A percentile compares a stretch with the other conserved stretches of the same genome.
These are phyloP conservation scores for Pseudogymnoascus verrucosus DNA, from an alignment of 2,329 filamentous ascomycete genomes.

Conservation along the genomic window DNA sequence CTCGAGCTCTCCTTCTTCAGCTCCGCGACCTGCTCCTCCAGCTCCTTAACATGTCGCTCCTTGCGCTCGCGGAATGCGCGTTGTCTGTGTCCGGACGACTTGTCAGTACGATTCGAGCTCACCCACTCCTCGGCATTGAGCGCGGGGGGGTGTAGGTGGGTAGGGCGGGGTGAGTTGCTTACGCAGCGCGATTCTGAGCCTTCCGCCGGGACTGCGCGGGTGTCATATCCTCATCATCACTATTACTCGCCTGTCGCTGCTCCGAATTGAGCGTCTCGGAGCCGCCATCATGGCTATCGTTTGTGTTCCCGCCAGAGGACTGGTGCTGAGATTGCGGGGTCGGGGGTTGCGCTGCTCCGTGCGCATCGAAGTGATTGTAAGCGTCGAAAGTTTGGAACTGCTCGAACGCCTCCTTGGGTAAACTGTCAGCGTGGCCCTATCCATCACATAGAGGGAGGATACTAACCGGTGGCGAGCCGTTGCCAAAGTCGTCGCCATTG, in stretches of 20 bases:
- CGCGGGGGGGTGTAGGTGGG: neutral
- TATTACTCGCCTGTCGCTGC: slow-evolving; percentile 30
- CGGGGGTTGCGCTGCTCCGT: slow-evolving; percentile 18
- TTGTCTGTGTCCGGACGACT: slow-evolving; percentile 50
- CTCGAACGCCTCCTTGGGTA: slow-evolving; percentile 23
- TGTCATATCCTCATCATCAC: slow-evolving; percentile 41
- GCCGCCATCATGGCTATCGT: neutral
- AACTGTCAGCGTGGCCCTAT: slow-evolving; percentile 13
- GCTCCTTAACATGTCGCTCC: slow-evolving; percentile 86
- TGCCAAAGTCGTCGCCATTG: slow-evolving; percentile 37
- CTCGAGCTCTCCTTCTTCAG: slow-evolving; percentile 68
- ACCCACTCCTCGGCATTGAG: neutral
- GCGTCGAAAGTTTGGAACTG: slow-evolving; percentile 25
- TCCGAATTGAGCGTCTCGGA: slow-evolving; percentile 16
- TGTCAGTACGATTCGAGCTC: slow-evolving; percentile 9
- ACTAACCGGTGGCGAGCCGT: slow-evolving; percentile 33
- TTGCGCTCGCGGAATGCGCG: slow-evolving; percentile 94
- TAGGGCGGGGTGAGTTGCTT: slow-evolving; percentile 30
- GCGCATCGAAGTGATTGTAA: slow-evolving; percentile 20
- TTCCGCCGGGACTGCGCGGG: slow-evolving; percentile 54
- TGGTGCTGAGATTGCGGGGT: slow-evolving; percentile 25
- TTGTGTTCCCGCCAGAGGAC: slow-evolving; percentile 13
- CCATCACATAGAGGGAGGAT: slow-evolving; percentile 16
- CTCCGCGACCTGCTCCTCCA: slow-evolving; percentile 74
- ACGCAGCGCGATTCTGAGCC: slow-evolving; percentile 67